Percentiles rank a stretch among this genome's conserved stretches.
These are phyloP conservation scores for Cryptococcus sp. DNA, from an alignment of 1,284 basidiomycete genomes.

Conservation along the genomic window DNA sequence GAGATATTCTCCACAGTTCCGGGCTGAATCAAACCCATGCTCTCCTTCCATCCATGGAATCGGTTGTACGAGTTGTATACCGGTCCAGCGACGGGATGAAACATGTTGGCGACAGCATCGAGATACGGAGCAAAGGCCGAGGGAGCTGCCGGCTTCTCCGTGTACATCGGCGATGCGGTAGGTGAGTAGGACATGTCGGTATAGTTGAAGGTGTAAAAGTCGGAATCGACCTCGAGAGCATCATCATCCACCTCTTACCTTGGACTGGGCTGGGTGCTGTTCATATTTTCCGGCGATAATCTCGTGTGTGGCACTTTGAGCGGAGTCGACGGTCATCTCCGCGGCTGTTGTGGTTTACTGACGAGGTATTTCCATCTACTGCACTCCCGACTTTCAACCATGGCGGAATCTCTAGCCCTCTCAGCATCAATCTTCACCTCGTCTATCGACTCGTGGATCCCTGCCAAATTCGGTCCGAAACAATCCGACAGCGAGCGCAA, in stretches of 20 bases:
- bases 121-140: conserved; percentile 34
- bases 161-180: background rate
- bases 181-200: background rate
- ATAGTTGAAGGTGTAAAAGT: too few relatives aligned
- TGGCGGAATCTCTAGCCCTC: conserved; percentile 28
- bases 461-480: conserved; percentile 24
- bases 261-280: too few relatives aligned
- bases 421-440: conserved; percentile 36
- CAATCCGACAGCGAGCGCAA: conserved; percentile 3
- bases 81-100: conserved; percentile 48
- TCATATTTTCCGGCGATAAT: too few relatives aligned
- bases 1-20: conserved; percentile 85
- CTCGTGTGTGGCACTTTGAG: too few relatives aligned
- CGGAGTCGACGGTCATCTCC: too few relatives aligned
- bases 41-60: conserved; percentile 71
- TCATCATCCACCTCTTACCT: too few relatives aligned
- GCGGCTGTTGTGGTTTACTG: too few relatives aligned
- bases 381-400: background rate
- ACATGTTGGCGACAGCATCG: conserved; percentile 33
- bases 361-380: too few relatives aligned
- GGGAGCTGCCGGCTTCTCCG: conserved; percentile 23
- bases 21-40: conserved; percentile 75
- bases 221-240: too few relatives aligned
- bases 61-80: conserved; percentile 62
- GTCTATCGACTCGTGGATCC: conserved; percentile 37